phyloP scores from a whole-genome alignment of 306 rosid species.

The Hippophae rhamnoides region DNA sequence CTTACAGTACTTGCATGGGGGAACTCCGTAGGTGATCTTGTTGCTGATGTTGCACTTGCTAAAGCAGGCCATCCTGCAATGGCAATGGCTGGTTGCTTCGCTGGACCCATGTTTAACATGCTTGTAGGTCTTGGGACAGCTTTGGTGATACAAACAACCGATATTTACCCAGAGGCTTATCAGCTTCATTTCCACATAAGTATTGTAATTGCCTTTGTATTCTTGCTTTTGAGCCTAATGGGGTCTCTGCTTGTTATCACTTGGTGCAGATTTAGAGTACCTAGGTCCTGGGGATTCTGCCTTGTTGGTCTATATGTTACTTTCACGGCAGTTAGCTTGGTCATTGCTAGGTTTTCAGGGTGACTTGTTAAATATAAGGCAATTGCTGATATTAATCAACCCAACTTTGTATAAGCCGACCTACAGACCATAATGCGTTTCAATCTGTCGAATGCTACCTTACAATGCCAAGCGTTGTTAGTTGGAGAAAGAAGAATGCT shows the following conservation, averaged over 20 bases:
- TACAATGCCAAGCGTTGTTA: background rate
- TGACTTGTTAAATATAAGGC: conserved; percentile 20
- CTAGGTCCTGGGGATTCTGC: conserved; percentile 91
- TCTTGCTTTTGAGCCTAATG: conserved; percentile 84
- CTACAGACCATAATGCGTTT: too few relatives aligned
- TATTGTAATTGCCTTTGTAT: conserved; percentile 75
- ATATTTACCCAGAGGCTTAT: conserved; percentile 62
- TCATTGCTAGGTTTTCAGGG: conserved; percentile 60
- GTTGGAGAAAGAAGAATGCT: conserved; percentile 3
- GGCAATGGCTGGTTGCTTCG: conserved; percentile 99
- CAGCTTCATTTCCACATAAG: conserved; percentile 70
- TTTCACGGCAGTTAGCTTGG: conserved; percentile 62
- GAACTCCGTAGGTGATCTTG: conserved; percentile 92
- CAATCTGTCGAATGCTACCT: background rate
- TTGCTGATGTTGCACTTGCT: conserved; percentile 88
- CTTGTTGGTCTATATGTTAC: conserved; percentile 70
- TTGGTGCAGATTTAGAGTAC: conserved; percentile 91
- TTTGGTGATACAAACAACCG: conserved; percentile 69
- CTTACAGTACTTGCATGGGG: conserved; percentile 99
- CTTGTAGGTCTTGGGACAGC: conserved; percentile 91
- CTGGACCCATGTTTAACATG: conserved; percentile 98
- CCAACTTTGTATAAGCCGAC: background rate
- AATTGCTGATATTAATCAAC: background rate
- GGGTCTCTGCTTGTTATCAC: conserved; percentile 84
- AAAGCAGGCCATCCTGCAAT: conserved; percentile 93